Conservation (phyloP, 805 yeast species). For the Candida insectalens region DNA sequence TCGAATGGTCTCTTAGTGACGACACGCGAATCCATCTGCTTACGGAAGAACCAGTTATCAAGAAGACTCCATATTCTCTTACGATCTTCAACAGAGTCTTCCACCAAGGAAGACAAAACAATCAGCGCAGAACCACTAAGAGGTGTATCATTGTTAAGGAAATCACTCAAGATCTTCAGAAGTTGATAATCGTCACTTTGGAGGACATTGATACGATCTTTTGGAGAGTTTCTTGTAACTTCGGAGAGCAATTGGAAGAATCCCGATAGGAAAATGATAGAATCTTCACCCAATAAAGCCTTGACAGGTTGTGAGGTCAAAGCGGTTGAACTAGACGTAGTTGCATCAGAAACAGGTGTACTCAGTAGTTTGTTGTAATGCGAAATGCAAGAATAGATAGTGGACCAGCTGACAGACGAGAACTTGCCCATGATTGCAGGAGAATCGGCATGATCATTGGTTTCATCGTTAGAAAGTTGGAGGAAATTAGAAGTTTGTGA, state of each 20-base stretch:
- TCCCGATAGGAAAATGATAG: slow-evolving; percentile 63
- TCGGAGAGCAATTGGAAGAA: slow-evolving; percentile 56
- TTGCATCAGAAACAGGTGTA: background rate
- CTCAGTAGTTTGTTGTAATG: slow-evolving; percentile 21
- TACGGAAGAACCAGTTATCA: slow-evolving; percentile 58
- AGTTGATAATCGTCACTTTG: slow-evolving; percentile 25
- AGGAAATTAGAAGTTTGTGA: slow-evolving; percentile 40
- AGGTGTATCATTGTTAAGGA: slow-evolving; percentile 18
- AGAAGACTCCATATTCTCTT: slow-evolving; percentile 54
- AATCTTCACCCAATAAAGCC: slow-evolving; percentile 70
- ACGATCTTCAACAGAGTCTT: slow-evolving; percentile 31
- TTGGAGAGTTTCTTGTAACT: slow-evolving; percentile 33
- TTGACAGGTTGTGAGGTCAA: slow-evolving; percentile 17
- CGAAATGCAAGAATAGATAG: slow-evolving; percentile 24
- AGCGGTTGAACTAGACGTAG: background rate
- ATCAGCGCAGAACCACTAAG: slow-evolving; percentile 42
- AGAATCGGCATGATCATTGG: slow-evolving; percentile 6
- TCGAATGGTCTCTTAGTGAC: slow-evolving; percentile 25
- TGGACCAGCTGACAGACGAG: slow-evolving; percentile 26
- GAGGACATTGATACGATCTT: slow-evolving; percentile 22
- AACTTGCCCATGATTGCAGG: slow-evolving; percentile 16
- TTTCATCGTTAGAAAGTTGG: slow-evolving; percentile 19
- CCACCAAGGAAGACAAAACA: slow-evolving; percentile 49
- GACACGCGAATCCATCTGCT: slow-evolving; percentile 8
- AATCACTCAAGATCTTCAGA: slow-evolving; percentile 16